These are phyloP conservation scores for Apophysomyces elegans DNA, from an alignment of 371 early-diverging fungal genomes.

Conservation along the genomic window DNA sequence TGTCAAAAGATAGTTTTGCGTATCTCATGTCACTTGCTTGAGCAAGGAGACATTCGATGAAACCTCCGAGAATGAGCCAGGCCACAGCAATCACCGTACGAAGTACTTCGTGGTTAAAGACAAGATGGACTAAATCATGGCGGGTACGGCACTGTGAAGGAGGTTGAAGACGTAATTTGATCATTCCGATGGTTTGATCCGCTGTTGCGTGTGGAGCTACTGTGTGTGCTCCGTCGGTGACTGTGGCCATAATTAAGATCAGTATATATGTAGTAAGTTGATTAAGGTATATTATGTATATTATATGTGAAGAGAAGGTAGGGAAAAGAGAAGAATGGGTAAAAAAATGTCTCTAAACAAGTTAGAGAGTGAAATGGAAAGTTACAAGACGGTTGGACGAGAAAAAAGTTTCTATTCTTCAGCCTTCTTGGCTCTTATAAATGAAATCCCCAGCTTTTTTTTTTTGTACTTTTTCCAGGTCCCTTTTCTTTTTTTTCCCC, in stretches of 20 bases:
- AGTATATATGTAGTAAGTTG: not conserved
- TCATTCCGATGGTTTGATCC: conserved; percentile 32
- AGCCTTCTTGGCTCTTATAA: not conserved
- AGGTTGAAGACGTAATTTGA: conserved; percentile 34
- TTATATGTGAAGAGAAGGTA: no score
- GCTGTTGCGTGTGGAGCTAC: conserved; percentile 22
- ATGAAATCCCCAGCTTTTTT: not conserved
- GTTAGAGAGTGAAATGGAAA: no score
- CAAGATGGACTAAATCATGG: conserved; percentile 27
- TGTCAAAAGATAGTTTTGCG: conserved; percentile 5
- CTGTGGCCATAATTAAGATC: not conserved
- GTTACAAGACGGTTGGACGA: no score
- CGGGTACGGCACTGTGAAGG: conserved; percentile 25
- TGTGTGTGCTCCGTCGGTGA: conserved; percentile 10
- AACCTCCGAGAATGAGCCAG: conserved; percentile 37
- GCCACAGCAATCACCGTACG: conserved; percentile 24
- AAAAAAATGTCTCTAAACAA: no score
- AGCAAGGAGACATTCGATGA: conserved; percentile 44
- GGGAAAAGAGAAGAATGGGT: no score
- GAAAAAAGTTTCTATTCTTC: not conserved
- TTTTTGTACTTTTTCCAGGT: not conserved
- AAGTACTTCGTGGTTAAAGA: conserved; percentile 36
- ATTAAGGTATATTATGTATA: no score
- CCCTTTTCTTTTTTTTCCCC: not conserved
- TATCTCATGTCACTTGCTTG: conserved; percentile 45